Percentiles rank a stretch among this genome's conserved stretches.
phyloP scores from a whole-genome alignment of 2,329 filamentous ascomycete species.

The Fusarium verticillioides region DNA sequence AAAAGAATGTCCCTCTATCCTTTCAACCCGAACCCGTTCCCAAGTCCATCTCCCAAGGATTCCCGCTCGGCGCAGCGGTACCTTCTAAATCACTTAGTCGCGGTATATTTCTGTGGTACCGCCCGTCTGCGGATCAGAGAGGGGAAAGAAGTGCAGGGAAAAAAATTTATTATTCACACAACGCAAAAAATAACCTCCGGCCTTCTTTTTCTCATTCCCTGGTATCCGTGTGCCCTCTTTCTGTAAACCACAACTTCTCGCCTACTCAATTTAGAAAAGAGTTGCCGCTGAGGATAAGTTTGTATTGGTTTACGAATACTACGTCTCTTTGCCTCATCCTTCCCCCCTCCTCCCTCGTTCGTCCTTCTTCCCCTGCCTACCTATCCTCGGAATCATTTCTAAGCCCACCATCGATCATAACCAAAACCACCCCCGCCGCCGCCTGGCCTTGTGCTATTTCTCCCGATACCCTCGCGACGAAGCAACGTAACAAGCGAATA shows the following conservation, averaged over 20 bases:
- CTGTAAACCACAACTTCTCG: conserved; percentile 44
- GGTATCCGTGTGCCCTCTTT: conserved; percentile 44
- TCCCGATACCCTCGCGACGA: conserved; percentile 28
- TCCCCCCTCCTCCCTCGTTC: conserved; percentile 9
- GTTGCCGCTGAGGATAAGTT: conserved; percentile 42
- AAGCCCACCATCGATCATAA: conserved; percentile 13
- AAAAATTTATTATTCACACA: conserved; percentile 57
- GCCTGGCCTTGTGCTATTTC: conserved; percentile 23
- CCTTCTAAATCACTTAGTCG: conserved; percentile 32
- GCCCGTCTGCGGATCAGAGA: conserved; percentile 29
- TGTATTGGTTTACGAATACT: conserved; percentile 9
- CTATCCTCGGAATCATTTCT: conserved; percentile 10
- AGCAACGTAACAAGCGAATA: conserved; percentile 24
- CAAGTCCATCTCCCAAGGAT: conserved; percentile 26
- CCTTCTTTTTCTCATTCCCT: conserved; percentile 44
- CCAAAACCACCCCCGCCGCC: conserved; percentile 26
- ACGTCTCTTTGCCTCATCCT: conserved; percentile 2
- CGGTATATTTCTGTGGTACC: conserved; percentile 27
- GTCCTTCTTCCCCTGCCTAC: conserved; percentile 17
- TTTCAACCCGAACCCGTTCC: conserved; percentile 21
- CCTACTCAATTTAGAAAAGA: conserved; percentile 45
- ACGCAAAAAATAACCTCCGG: conserved; percentile 52
- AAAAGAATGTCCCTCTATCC: conserved; percentile 30
- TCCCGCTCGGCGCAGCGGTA: conserved; percentile 36
- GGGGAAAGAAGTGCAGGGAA: conserved; percentile 49